A percentile compares a stretch with the other conserved stretches of the same genome.
These are phyloP conservation scores for Durotheca rogersii DNA, from an alignment of 495 filamentous ascomycete genomes.

Conservation along the genomic window DNA sequence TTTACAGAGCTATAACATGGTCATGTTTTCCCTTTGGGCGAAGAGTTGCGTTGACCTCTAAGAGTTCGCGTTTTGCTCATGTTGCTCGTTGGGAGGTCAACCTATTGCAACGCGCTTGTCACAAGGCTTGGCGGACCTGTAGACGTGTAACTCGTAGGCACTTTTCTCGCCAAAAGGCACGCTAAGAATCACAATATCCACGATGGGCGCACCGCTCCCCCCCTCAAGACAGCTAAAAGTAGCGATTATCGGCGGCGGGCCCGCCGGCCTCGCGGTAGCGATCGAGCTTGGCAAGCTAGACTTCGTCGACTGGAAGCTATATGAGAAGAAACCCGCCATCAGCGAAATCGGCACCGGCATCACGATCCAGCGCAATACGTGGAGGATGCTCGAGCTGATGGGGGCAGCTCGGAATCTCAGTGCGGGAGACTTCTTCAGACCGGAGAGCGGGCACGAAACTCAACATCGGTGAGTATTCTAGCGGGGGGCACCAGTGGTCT, in stretches of 20 bases:
- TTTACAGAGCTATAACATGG: too few relatives aligned
- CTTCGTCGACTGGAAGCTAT: constrained; percentile 38
- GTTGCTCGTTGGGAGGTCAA: too few relatives aligned
- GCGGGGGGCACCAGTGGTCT: too few relatives aligned
- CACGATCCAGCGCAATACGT: constrained; percentile 28
- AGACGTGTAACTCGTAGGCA: neutral
- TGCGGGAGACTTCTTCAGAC: constrained; percentile 20
- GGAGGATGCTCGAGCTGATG: constrained; percentile 32
- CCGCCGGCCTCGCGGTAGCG: constrained; percentile 41
- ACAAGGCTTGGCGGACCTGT: neutral
- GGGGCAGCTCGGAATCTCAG: constrained; percentile 28
- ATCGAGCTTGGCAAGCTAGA: constrained; percentile 41
- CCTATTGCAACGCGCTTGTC: neutral
- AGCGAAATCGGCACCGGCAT: constrained; percentile 33
- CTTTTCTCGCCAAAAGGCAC: neutral
- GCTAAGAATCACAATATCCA: neutral
- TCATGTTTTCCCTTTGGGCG: too few relatives aligned
- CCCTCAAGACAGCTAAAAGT: constrained; percentile 9
- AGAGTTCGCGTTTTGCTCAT: too few relatives aligned
- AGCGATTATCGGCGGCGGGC: constrained; percentile 46
- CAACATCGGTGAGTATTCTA: constrained; percentile 24
- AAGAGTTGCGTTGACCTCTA: too few relatives aligned
- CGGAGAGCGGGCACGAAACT: constrained; percentile 22
- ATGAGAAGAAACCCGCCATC: constrained; percentile 40
- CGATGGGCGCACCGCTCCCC: neutral